Evolutionary conservation across 176 grass and related monocot genomes (phyloP).

Genomic region (Rhynchospora breviuscula): DNA sequence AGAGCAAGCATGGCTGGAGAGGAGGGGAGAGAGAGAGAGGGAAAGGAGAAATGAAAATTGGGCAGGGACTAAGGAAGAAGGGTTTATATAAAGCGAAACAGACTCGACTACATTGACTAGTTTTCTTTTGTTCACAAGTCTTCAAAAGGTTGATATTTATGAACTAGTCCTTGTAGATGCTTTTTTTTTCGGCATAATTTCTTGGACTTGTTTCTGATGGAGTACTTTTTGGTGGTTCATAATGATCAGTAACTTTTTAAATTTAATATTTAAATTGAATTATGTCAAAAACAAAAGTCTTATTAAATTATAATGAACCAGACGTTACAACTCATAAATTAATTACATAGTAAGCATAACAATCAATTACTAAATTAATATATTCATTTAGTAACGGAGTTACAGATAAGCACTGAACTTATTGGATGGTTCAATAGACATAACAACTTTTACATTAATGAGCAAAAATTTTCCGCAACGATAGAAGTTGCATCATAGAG

Average conservation of each 20-base stretch:
- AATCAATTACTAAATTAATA: background rate
- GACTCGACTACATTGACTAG: slow-evolving; percentile 15
- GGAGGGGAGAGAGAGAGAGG: background rate
- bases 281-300: too few relatives aligned
- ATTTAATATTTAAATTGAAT: background rate
- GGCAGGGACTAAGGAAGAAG: background rate
- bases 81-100: slow-evolving; percentile 13
- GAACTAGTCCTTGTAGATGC: background rate
- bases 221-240: background rate
- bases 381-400: background rate
- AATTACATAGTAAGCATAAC: background rate
- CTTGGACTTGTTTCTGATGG: background rate
- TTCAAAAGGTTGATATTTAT: background rate
- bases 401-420: background rate
- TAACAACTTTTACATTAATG: background rate
- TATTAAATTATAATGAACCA: background rate
- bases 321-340: background rate
- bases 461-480: background rate
- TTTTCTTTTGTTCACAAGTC: background rate
- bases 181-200: background rate
- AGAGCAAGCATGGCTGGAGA: slow-evolving; percentile 14
- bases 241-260: background rate
- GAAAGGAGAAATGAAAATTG: slow-evolving; percentile 16
- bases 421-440: background rate
- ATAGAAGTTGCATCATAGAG: background rate